A percentile compares a stretch with the other conserved stretches of the same genome.
Conservation (phyloP, 139 green algal genomes). For the Microglena sp. region DNA sequence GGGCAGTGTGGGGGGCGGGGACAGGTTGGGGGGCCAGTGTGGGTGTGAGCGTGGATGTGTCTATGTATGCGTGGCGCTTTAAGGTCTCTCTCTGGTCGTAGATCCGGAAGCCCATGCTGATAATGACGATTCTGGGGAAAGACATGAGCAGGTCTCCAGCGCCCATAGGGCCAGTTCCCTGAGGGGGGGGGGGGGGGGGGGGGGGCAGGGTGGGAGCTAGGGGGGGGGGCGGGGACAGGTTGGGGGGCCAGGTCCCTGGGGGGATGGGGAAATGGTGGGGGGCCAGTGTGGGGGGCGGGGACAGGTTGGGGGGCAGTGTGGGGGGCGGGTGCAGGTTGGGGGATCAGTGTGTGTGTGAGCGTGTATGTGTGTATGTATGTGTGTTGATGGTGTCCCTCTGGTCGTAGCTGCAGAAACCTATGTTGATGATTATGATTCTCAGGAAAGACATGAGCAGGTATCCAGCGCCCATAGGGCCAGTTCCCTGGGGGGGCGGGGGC, state of each 20-base stretch:
- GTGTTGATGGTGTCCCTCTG: background rate
- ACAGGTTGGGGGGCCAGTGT: background rate
- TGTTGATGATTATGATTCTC: background rate
- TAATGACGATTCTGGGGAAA: background rate
- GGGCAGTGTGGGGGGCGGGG: background rate
- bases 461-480: conserved; percentile 21
- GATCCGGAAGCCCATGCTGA: background rate
- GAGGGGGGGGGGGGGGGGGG: no score
- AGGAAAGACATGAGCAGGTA: background rate
- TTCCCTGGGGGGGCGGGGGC: conserved; percentile 24
- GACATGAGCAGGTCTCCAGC: background rate
- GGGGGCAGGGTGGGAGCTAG: no score
- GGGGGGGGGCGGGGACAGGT: no score
- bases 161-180: conserved; percentile 35
- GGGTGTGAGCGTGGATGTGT: background rate
- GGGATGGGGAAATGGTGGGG: no score
- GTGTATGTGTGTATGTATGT: background rate
- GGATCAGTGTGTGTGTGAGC: background rate
- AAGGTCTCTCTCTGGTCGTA: background rate
- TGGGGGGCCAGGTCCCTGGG: no score
- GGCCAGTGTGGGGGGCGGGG: no score
- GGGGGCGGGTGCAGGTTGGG: background rate
- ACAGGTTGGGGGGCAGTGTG: background rate
- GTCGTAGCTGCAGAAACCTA: background rate
- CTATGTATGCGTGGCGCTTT: background rate